Evolutionary conservation across 1,284 basidiomycete species (phyloP).

Genomic region (Leccinum solheimii): DNA sequence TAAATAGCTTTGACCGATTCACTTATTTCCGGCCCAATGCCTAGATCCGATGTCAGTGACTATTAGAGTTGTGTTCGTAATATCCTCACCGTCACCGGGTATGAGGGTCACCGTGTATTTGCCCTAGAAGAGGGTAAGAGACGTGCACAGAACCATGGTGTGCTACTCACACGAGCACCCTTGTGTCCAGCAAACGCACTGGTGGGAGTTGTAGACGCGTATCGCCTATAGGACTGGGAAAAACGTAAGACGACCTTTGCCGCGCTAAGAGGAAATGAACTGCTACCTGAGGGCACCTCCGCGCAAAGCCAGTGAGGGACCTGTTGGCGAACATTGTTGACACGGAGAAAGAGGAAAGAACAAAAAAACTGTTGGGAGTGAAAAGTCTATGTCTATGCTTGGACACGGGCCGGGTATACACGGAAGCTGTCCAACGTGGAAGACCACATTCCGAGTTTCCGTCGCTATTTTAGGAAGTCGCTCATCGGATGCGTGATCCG

Average conservation of each 20-base stretch:
- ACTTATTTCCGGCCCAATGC: slow-evolving; percentile 98
- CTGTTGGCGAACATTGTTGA: slow-evolving; percentile 58
- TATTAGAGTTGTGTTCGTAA: slow-evolving; percentile 27
- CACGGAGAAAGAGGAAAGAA: slow-evolving; percentile 2
- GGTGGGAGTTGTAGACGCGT: slow-evolving; percentile 76
- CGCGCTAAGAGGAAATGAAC: slow-evolving; percentile 9
- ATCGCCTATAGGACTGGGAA: slow-evolving; percentile 55
- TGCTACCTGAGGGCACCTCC: slow-evolving; percentile 47
- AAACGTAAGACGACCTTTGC: slow-evolving; percentile 14
- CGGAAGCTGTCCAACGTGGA: slow-evolving; percentile 27
- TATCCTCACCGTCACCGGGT: slow-evolving; percentile 80
- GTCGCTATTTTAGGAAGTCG: slow-evolving; percentile 14
- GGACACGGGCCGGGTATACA: slow-evolving; percentile 21
- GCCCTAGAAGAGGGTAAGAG: slow-evolving; percentile 55
- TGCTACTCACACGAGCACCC: slow-evolving; percentile 69
- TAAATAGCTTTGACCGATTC: slow-evolving; percentile 96
- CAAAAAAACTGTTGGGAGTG: slow-evolving; percentile 6
- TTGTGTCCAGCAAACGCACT: slow-evolving; percentile 89
- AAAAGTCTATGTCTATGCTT: slow-evolving; percentile 6
- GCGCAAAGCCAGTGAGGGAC: slow-evolving; percentile 55
- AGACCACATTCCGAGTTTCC: not conserved
- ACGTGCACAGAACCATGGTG: not conserved
- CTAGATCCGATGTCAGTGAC: slow-evolving; percentile 43
- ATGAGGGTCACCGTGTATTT: slow-evolving; percentile 95
- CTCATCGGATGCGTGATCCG: not conserved